Evolutionary conservation across 164 flowering plant genomes (phyloP).

Genomic region (Berberis thunbergii): DNA sequence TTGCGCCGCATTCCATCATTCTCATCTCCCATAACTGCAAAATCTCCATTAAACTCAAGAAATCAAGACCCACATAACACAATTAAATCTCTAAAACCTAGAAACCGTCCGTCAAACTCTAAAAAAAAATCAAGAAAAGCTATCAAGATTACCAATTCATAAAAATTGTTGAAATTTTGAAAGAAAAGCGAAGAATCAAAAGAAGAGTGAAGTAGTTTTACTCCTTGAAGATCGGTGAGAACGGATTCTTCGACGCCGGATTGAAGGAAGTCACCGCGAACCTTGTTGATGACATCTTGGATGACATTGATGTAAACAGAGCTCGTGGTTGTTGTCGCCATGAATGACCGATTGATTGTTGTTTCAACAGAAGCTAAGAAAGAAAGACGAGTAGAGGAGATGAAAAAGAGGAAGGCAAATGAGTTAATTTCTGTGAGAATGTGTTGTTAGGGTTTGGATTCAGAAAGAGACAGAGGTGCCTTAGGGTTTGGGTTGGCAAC

Average conservation of each 20-base stretch:
- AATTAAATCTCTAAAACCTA: not conserved
- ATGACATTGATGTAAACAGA: slow-evolving; percentile 71
- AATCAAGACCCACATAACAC: not conserved
- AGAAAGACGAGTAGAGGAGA: not conserved
- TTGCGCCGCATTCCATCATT: slow-evolving; percentile 81
- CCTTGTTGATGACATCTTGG: slow-evolving; percentile 83
- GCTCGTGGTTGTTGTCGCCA: slow-evolving; percentile 27
- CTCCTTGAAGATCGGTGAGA: slow-evolving; percentile 81
- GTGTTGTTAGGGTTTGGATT: not conserved
- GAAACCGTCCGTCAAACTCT: slow-evolving; percentile 3
- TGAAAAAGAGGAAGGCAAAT: not conserved
- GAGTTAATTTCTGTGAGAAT: not conserved
- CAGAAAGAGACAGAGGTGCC: not conserved
- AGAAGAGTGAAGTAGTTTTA: slow-evolving; percentile 15
- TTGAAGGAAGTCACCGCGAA: slow-evolving; percentile 71
- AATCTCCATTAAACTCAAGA: slow-evolving; percentile 2
- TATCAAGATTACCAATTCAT: not conserved
- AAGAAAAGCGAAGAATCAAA: not conserved
- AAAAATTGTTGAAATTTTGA: slow-evolving; percentile 1
- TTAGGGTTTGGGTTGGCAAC: not conserved
- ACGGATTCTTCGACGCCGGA: slow-evolving; percentile 70
- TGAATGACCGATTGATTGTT: no score
- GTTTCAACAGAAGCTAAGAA: no score
- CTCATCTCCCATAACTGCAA: slow-evolving; percentile 82
- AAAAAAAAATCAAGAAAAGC: slow-evolving; percentile 1